Percentiles rank a stretch among this genome's conserved stretches.
These are phyloP conservation scores for Blumeria hordei DNA, from an alignment of 2,329 filamentous ascomycete species.

Conservation along the genomic window DNA sequence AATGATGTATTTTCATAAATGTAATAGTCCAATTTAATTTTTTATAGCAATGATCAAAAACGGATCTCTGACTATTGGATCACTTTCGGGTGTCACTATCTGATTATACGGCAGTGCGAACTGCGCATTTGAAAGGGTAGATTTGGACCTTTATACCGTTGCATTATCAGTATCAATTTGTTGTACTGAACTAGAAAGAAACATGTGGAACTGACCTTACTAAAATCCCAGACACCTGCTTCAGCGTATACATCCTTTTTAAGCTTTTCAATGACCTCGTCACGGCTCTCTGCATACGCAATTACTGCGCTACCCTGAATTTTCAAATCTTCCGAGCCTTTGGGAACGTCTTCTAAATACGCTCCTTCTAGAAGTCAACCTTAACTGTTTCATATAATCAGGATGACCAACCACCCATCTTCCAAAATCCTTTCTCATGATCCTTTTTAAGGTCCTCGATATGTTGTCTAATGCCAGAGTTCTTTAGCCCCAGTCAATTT, in stretches of 20 bases:
- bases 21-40: no score
- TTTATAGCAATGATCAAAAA: no score
- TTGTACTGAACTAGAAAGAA: not conserved
- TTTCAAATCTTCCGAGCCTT: constrained; percentile 30
- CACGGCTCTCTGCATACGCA: constrained; percentile 36
- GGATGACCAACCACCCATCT: constrained; percentile 26
- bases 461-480: constrained; percentile 8
- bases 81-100: no score
- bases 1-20: no score
- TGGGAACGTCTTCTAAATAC: constrained; percentile 38
- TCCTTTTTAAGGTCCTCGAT: constrained; percentile 23
- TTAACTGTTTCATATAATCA: no score
- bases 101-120: constrained; percentile 5
- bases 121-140: constrained; percentile 23
- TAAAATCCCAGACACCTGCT: constrained; percentile 58
- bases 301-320: constrained; percentile 25
- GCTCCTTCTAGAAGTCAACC: constrained; percentile 25
- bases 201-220: constrained; percentile 23
- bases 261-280: constrained; percentile 43
- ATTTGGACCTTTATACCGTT: constrained; percentile 19
- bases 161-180: not conserved
- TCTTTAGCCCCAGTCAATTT: not conserved
- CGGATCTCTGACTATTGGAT: no score
- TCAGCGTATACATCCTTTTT: constrained; percentile 49
- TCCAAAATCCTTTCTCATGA: constrained; percentile 29